Evolutionary conservation across 306 rosid genomes (phyloP).

Genomic region (Gleditsia sinensis): DNA sequence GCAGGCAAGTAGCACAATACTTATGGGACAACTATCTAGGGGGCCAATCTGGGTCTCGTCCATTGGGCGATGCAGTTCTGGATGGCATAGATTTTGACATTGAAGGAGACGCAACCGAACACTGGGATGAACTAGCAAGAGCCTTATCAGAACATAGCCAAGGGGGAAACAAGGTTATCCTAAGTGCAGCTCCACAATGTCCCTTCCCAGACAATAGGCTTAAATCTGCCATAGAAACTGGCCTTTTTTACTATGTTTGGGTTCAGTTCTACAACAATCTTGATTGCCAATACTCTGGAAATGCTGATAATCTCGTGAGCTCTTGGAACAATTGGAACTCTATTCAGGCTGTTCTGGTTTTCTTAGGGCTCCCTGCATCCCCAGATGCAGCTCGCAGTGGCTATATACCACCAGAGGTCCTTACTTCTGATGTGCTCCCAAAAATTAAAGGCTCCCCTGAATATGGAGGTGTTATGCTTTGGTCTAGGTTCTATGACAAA

Average conservation of each 20-base stretch:
- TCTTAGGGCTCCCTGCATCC: too few species aligned
- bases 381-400: slow-evolving; percentile 11
- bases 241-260: too few species aligned
- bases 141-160: slow-evolving; percentile 18
- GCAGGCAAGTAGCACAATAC: slow-evolving; percentile 34
- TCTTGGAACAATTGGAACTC: neutral
- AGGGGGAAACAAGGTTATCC: too few species aligned
- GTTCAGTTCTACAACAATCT: too few species aligned
- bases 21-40: slow-evolving; percentile 47
- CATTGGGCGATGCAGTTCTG: slow-evolving; percentile 37
- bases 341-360: neutral
- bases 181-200: too few species aligned
- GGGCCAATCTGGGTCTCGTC: slow-evolving; percentile 39
- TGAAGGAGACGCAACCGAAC: slow-evolving; percentile 16
- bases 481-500: slow-evolving; percentile 14
- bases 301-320: too few species aligned
- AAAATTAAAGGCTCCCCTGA: neutral
- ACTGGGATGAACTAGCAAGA: slow-evolving; percentile 29
- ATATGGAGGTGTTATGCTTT: slow-evolving; percentile 31
- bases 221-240: too few species aligned
- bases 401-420: neutral
- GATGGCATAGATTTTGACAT: slow-evolving; percentile 47
- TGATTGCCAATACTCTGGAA: too few species aligned
- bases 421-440: neutral
- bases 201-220: too few species aligned